Evolutionary conservation across 2,329 filamentous ascomycete species (phyloP).

Genomic region (Arthroderma sp.): DNA sequence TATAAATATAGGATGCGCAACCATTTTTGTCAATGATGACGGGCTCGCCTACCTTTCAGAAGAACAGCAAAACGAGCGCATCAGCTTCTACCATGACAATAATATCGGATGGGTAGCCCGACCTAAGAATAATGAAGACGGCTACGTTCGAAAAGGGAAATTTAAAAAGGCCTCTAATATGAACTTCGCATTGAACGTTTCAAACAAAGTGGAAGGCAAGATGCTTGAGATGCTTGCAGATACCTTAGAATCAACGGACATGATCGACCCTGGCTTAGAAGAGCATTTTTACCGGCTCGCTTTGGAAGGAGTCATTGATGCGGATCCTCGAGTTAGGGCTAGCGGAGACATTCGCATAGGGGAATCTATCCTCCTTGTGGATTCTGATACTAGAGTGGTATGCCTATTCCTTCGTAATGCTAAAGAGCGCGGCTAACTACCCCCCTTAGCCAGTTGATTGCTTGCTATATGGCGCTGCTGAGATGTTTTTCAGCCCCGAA

Average conservation of each 20-base stretch:
- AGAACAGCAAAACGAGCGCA: constrained; percentile 32
- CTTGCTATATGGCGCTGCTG: constrained; percentile 54
- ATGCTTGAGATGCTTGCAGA: constrained; percentile 23
- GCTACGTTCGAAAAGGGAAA: constrained; percentile 46
- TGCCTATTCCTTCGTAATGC: background rate
- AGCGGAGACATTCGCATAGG: constrained; percentile 77
- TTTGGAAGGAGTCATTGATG: constrained; percentile 34
- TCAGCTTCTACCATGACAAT: constrained; percentile 38
- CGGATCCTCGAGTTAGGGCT: constrained; percentile 47
- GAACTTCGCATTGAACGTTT: constrained; percentile 55
- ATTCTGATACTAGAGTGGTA: constrained; percentile 53
- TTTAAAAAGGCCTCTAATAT: constrained; percentile 67
- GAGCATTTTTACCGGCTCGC: constrained; percentile 25
- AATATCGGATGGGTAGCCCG: constrained; percentile 39
- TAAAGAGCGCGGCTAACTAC: background rate
- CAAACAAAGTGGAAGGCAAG: constrained; percentile 49
- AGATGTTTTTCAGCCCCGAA: constrained; percentile 58
- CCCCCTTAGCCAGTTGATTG: constrained; percentile 43
- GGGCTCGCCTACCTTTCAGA: constrained; percentile 26
- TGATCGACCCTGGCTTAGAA: constrained; percentile 29
- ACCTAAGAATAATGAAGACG: constrained; percentile 33
- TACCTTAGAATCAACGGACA: constrained; percentile 6
- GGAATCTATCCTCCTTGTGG: constrained; percentile 60
- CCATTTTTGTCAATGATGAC: constrained; percentile 29
- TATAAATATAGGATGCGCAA: constrained; percentile 16